phyloP scores from a whole-genome alignment of 2,329 filamentous ascomycete species.

The Fusarium virguliforme region DNA sequence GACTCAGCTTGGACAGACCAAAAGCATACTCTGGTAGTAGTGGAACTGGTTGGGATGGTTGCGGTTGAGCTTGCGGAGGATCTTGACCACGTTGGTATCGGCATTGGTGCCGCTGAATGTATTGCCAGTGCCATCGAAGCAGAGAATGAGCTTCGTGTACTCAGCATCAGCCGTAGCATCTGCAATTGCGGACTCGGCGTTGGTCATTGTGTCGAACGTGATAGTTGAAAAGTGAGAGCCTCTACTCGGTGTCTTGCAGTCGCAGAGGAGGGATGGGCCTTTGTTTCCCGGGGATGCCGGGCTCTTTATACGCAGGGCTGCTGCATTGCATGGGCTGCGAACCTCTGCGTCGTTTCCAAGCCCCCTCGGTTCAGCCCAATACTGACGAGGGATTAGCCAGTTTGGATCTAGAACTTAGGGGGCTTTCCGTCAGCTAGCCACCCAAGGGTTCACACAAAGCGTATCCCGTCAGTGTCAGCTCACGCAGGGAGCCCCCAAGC shows the following conservation, averaged over 20 bases:
- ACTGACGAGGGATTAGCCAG: neutral
- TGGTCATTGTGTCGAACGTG: neutral
- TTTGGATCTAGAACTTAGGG: neutral
- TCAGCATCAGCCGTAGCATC: neutral
- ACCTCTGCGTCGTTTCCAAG: neutral
- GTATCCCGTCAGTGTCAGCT: neutral
- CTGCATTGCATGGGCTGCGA: neutral
- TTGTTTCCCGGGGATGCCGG: neutral
- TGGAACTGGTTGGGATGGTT: constrained; percentile 62
- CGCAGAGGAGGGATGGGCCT: neutral
- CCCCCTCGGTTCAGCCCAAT: neutral
- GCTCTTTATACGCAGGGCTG: neutral
- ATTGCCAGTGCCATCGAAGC: constrained; percentile 67
- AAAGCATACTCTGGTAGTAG: constrained; percentile 64
- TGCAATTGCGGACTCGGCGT: neutral
- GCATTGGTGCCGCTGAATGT: constrained; percentile 63
- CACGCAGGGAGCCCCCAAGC: neutral
- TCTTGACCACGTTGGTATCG: constrained; percentile 70
- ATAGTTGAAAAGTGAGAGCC: neutral
- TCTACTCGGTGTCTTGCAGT: neutral
- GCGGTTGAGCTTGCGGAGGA: constrained; percentile 65
- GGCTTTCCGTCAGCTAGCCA: constrained; percentile 1
- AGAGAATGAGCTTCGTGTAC: constrained; percentile 62
- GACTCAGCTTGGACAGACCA: neutral
- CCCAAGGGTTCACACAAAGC: neutral